A percentile compares a stretch with the other conserved stretches of the same genome.
Conservation (phyloP, 1,284 basidiomycete species). For the Lentinus polychrous region DNA sequence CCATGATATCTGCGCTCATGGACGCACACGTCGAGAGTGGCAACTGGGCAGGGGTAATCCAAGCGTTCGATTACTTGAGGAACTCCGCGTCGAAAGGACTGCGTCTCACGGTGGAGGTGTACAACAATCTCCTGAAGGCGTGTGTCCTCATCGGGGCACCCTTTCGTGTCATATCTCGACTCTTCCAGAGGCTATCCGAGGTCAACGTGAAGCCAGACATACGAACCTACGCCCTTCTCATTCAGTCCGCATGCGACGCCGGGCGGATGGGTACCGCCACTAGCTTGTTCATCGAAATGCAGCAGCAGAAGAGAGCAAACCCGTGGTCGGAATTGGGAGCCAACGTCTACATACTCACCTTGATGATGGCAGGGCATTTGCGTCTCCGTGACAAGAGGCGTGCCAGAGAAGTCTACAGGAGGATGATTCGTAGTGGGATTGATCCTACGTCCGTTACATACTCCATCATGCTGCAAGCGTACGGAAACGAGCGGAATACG, state of each 20-base stretch:
- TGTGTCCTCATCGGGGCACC: conserved; percentile 80
- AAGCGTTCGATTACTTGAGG: conserved; percentile 65
- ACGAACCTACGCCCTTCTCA: conserved; percentile 70
- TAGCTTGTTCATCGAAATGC: conserved; percentile 64
- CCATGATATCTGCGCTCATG: conserved; percentile 70
- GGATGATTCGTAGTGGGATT: conserved; percentile 68
- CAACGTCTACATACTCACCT: conserved; percentile 69
- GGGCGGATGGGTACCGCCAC: conserved; percentile 62
- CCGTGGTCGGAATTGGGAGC: conserved; percentile 35
- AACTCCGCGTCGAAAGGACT: conserved; percentile 29
- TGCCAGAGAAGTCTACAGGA: conserved; percentile 68
- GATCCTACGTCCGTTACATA: conserved; percentile 70
- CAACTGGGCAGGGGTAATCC: conserved; percentile 71
- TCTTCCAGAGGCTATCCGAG: conserved; percentile 57
- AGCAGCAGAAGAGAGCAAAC: conserved; percentile 32
- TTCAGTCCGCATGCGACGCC: conserved; percentile 82
- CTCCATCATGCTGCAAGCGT: conserved; percentile 61
- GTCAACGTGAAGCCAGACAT: conserved; percentile 50
- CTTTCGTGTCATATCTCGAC: conserved; percentile 53
- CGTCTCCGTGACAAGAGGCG: conserved; percentile 45
- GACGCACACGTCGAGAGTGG: conserved; percentile 81
- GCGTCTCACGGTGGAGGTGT: conserved; percentile 48
- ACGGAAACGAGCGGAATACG: conserved; percentile 40
- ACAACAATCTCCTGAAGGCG: conserved; percentile 82
- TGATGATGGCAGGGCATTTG: conserved; percentile 79